Conservation (phyloP, 306 rosid species). For the Alnus glutinosa region DNA sequence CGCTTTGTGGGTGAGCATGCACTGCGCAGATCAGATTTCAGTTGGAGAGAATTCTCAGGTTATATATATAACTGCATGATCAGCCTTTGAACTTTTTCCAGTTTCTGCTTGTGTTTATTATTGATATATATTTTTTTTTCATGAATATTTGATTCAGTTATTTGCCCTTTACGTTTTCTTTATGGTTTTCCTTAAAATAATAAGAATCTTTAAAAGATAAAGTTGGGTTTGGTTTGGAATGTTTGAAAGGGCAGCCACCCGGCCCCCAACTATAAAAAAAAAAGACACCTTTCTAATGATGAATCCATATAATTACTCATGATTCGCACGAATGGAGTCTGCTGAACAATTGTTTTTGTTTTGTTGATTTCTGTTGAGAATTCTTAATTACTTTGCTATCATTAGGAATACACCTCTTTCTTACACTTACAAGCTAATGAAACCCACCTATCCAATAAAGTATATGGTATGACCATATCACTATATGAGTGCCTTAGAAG, state of each 20-base stretch:
- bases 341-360: neutral
- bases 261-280: neutral
- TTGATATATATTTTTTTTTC: neutral
- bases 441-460: neutral
- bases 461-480: neutral
- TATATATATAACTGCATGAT: neutral
- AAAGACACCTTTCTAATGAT: neutral
- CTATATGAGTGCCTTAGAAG: constrained; percentile 6
- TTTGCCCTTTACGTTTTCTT: neutral
- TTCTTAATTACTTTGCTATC: neutral
- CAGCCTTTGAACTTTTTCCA: too few species aligned
- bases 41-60: neutral
- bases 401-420: neutral
- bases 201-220: too few species aligned
- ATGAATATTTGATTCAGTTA: neutral
- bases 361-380: neutral
- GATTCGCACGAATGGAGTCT: neutral
- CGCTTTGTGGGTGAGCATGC: neutral
- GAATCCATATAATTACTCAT: neutral
- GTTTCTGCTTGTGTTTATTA: neutral
- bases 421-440: neutral
- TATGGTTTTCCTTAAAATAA: neutral
- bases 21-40: neutral
- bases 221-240: constrained; percentile 10
- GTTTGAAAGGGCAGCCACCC: neutral